A percentile compares a stretch with the other conserved stretches of the same genome.
These are phyloP conservation scores for Diutina siamensis DNA, from an alignment of 1,139 yeast species.

Conservation along the genomic window DNA sequence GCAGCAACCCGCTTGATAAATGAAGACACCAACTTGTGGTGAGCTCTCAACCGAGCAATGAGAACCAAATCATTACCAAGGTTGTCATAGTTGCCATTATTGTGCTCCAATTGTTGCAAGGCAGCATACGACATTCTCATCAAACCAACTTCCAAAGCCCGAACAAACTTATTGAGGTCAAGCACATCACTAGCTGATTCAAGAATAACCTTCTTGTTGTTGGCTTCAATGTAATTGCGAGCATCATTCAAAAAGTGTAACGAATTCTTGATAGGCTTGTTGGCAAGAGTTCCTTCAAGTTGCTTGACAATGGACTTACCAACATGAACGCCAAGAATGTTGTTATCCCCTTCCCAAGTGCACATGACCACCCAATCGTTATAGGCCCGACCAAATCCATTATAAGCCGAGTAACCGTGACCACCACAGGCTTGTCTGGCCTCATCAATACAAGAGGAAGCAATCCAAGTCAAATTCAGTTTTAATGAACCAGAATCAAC, in stretches of 20 bases:
- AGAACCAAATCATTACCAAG: conserved; percentile 11
- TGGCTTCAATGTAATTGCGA: neutral
- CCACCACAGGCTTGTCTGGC: conserved; percentile 6
- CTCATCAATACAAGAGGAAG: conserved; percentile 2
- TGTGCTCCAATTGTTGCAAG: conserved; percentile 13
- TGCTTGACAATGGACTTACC: neutral
- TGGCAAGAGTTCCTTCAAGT: neutral
- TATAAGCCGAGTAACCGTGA: conserved; percentile 6
- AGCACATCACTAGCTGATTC: conserved; percentile 24
- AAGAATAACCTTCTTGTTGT: conserved; percentile 12
- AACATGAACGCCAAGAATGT: conserved; percentile 1
- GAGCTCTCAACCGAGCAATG: conserved; percentile 11
- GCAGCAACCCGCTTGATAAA: conserved; percentile 12
- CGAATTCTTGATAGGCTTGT: neutral
- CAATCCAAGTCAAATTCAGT: conserved; percentile 3
- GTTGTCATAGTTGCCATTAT: conserved; percentile 12
- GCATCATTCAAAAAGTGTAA: neutral
- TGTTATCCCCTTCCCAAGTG: conserved; percentile 7
- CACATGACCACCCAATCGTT: conserved; percentile 5
- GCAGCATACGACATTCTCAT: conserved; percentile 13
- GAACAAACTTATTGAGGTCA: conserved; percentile 18
- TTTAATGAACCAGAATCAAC: conserved; percentile 2
- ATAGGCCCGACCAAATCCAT: conserved; percentile 5
- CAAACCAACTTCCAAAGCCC: conserved; percentile 11
- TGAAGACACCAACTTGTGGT: conserved; percentile 11